Base-by-base conservation (phyloP, 2,329 filamentous ascomycete genomes). In the Calonectria honghensis region DNA sequence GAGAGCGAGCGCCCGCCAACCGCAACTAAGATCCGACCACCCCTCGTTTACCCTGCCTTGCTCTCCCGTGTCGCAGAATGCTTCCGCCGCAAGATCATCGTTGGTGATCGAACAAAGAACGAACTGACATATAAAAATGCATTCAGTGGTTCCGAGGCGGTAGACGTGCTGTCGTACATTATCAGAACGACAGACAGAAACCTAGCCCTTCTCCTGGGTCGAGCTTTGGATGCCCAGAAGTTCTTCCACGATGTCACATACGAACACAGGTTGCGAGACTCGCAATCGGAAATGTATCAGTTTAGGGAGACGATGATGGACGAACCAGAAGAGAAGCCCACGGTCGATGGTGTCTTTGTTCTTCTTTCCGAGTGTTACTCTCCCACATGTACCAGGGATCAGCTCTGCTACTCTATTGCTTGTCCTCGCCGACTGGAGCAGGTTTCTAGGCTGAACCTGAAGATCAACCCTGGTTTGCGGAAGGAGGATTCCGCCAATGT, bases 161-260 rank as follows among this genome's bases (percentile, higher is more conserved):
- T 99, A 27, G 97, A 99, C 84, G 91, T 98, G 73, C 94, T 99
- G 77, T 95, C 95, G 1, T 98, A 97, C 83, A 98, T 99, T 78
- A 98, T 99, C 85, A 94, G 97, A 82, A 99, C 97, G 1, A 98
- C 95, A 0, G 97, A 99, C 85, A 92, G 97, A 73, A 99, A 99
- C 83, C 88, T 99, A 75, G 97, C 97, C 14, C 88, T 99, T 64
- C 91, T 99, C 13, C 89, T 99, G 20, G 97, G 97, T 76, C 92
- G 97, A 83, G 96, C 97, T 52, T 88, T 99, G 75, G 97, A 99
- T 86, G 97, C 97, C 31, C 97, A 99, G 83, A 98, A 98, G 84
- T 98, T 98, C 87, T 99, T 99, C 84, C 97, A 99, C 87, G 97
- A 99, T 89, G 97, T 98, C 66, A 98, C 96, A 0, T 99, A 99